A percentile compares a stretch with the other conserved stretches of the same genome.
phyloP scores from a whole-genome alignment of 768 basidiomycete species.

The Suillus discolor region DNA sequence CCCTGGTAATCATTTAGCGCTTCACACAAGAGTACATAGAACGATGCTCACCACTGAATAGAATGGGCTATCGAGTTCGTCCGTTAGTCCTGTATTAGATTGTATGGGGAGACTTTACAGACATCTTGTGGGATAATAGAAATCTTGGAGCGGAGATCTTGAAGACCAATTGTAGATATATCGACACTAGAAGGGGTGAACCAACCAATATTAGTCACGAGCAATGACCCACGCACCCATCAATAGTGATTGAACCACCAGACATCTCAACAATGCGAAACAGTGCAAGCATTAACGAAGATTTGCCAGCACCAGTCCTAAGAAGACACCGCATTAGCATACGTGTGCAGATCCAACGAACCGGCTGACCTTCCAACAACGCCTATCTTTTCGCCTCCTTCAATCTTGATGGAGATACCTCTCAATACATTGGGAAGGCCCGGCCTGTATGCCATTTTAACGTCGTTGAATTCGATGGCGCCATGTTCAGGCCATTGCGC shows the following conservation, averaged over 20 bases:
- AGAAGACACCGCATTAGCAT: background rate
- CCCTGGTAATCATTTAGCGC: constrained; percentile 41
- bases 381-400: constrained; percentile 74
- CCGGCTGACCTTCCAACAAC: constrained; percentile 58
- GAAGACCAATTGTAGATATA: constrained; percentile 70
- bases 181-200: constrained; percentile 47
- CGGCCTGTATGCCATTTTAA: constrained; percentile 66
- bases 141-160: constrained; percentile 58
- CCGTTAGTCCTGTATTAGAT: background rate
- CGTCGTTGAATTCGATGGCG: constrained; percentile 59
- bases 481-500: constrained; percentile 66
- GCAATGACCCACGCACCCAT: constrained; percentile 44
- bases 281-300: constrained; percentile 64
- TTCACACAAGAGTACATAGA: constrained; percentile 17
- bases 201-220: background rate
- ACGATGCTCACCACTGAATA: constrained; percentile 54
- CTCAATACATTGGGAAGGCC: constrained; percentile 75
- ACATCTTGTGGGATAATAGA: constrained; percentile 74
- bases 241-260: constrained; percentile 61
- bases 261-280: constrained; percentile 73
- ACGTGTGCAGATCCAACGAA: background rate
- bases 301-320: constrained; percentile 59
- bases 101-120: constrained; percentile 21
- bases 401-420: constrained; percentile 59
- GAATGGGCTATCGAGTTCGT: constrained; percentile 44